Percentiles rank a stretch among this genome's conserved stretches.
Conservation (phyloP, 116 monocot genomes). For the Zostera marina region DNA sequence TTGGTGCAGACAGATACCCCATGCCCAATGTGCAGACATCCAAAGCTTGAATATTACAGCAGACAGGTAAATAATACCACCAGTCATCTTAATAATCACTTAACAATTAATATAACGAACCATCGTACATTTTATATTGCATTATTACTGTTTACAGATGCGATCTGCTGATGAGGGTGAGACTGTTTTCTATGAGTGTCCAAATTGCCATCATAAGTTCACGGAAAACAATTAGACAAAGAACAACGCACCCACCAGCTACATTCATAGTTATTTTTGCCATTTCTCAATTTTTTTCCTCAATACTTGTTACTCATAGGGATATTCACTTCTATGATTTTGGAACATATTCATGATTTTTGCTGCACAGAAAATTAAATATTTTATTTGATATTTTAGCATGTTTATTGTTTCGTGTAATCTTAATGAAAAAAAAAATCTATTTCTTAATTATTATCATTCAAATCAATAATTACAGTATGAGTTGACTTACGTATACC, state of each 20-base stretch:
- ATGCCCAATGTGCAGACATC: constrained; percentile 42
- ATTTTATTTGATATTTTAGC: too few species aligned
- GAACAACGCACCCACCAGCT: background rate
- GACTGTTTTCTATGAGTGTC: constrained; percentile 63
- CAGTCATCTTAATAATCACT: background rate
- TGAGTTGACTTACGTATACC: too few species aligned
- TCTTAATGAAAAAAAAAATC: too few species aligned
- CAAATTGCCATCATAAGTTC: constrained; percentile 38
- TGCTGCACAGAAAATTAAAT: too few species aligned
- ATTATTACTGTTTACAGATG: constrained; percentile 20
- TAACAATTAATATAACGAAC: background rate
- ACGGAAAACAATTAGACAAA: constrained; percentile 29
- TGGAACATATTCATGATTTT: too few species aligned
- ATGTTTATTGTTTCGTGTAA: too few species aligned
- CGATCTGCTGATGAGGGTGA: constrained; percentile 80
- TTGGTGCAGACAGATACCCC: constrained; percentile 32
- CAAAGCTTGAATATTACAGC: constrained; percentile 60
- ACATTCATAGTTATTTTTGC: background rate
- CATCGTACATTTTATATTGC: background rate
- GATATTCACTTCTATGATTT: too few species aligned
- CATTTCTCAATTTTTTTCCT: too few species aligned
- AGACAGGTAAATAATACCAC: constrained; percentile 26
- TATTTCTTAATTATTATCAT: too few species aligned
- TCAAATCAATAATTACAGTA: too few species aligned
- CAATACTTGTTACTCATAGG: too few species aligned